Evolutionary conservation across 345 rosid species (phyloP).

Genomic region (Chamaenerion angustifolium): DNA sequence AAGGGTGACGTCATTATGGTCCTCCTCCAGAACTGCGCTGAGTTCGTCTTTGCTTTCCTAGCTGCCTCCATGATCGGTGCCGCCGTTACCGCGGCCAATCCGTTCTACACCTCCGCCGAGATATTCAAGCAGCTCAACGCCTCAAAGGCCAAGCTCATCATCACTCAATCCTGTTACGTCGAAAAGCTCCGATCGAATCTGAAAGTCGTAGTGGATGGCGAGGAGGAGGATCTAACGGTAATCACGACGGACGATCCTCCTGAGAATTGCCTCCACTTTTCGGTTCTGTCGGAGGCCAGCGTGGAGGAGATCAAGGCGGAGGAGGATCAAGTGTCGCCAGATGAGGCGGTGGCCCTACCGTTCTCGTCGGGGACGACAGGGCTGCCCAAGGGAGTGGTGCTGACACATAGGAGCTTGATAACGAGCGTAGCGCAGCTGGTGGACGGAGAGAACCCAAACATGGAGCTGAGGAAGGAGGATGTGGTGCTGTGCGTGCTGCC

Average conservation of each 20-base stretch:
- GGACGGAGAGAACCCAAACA: slow-evolving; percentile 83
- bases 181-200: slow-evolving; percentile 26
- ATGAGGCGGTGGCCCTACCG: slow-evolving; percentile 65
- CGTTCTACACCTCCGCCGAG: slow-evolving; percentile 68
- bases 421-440: slow-evolving; percentile 95
- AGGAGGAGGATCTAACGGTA: slow-evolving; percentile 33
- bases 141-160: slow-evolving; percentile 43
- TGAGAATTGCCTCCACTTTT: slow-evolving; percentile 55
- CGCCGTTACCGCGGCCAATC: slow-evolving; percentile 66
- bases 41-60: slow-evolving; percentile 74
- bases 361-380: slow-evolving; percentile 95
- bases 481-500: slow-evolving; percentile 77
- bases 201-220: not conserved
- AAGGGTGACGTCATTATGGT: slow-evolving; percentile 84
- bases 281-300: slow-evolving; percentile 24
- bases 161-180: slow-evolving; percentile 59
- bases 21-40: slow-evolving; percentile 67
- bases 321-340: slow-evolving; percentile 15
- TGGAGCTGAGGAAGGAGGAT: slow-evolving; percentile 39
- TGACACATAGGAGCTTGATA: slow-evolving; percentile 67
- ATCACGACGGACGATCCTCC: slow-evolving; percentile 54
- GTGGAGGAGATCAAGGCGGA: slow-evolving; percentile 20
- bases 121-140: slow-evolving; percentile 44
- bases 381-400: slow-evolving; percentile 72
- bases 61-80: slow-evolving; percentile 90